Evolutionary conservation across 1,139 yeast species (phyloP).

Genomic region (Nakaseomyces kungkrabaensis): DNA sequence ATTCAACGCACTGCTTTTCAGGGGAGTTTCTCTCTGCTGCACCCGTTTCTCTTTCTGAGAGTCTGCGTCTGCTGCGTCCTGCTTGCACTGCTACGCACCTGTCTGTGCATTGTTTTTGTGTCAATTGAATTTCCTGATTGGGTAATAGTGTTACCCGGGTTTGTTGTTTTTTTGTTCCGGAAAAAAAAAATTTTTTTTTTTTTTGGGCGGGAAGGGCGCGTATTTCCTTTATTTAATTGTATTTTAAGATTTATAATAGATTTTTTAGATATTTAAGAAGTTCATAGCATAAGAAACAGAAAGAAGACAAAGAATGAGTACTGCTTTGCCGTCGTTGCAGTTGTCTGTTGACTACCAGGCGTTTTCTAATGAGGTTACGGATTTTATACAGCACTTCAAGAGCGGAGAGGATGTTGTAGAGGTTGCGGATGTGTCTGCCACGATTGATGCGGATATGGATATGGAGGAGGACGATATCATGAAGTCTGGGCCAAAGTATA

Average conservation of each 20-base stretch:
- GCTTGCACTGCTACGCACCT: no score
- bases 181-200: not conserved
- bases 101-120: not conserved
- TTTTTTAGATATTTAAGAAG: not conserved
- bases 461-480: slow-evolving; percentile 24
- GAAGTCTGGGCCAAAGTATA: slow-evolving; percentile 59
- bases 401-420: no score
- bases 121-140: not conserved
- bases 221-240: no score
- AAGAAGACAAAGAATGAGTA: slow-evolving; percentile 13
- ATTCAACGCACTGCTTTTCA: no score
- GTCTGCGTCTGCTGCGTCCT: no score
- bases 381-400: slow-evolving; percentile 54
- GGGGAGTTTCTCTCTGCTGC: no score
- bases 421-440: slow-evolving; percentile 18
- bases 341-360: slow-evolving; percentile 54
- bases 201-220: no score
- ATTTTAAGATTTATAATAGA: no score
- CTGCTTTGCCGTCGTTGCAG: slow-evolving; percentile 34
- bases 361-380: slow-evolving; percentile 41
- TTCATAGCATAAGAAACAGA: not conserved
- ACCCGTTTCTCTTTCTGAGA: no score
- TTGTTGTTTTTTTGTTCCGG: not conserved
- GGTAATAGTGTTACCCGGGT: not conserved
- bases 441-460: slow-evolving; percentile 26